A percentile compares a stretch with the other conserved stretches of the same genome.
Evolutionary conservation across 164 flowering plant species (phyloP).

Genomic region (Hamamelis virginiana): DNA sequence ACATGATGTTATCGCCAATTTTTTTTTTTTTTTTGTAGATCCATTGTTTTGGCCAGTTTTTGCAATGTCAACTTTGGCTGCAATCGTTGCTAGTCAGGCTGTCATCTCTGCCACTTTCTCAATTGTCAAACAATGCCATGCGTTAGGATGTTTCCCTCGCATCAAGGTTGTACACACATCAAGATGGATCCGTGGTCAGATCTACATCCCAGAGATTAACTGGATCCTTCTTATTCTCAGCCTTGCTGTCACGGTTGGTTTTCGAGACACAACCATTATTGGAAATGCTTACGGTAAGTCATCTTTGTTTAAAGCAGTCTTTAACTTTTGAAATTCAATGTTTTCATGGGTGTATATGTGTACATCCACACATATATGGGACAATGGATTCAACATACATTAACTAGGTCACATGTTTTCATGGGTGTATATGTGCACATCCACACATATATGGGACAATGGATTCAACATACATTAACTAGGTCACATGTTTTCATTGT

Average conservation of each 20-base stretch:
- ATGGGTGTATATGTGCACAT: no score
- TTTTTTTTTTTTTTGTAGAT: slow-evolving; percentile 42
- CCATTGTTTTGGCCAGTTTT: slow-evolving; percentile 60
- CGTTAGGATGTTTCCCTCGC: slow-evolving; percentile 75
- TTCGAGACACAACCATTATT: slow-evolving; percentile 45
- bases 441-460: no score
- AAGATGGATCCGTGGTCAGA: slow-evolving; percentile 53
- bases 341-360: no score
- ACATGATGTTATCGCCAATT: slow-evolving; percentile 7
- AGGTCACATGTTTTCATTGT: no score
- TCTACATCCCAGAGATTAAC: slow-evolving; percentile 75
- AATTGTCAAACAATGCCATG: slow-evolving; percentile 62
- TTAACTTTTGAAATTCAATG: not conserved
- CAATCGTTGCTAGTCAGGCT: slow-evolving; percentile 67
- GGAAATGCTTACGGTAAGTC: slow-evolving; percentile 73
- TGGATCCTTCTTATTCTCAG: slow-evolving; percentile 70
- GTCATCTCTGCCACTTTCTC: slow-evolving; percentile 65
- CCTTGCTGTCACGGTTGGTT: slow-evolving; percentile 53
- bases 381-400: no score
- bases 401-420: no score
- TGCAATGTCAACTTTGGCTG: slow-evolving; percentile 54
- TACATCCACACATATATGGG: no score
- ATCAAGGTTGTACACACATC: slow-evolving; percentile 64
- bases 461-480: no score
- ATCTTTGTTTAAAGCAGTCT: not conserved